These are phyloP conservation scores for Coniosporium tulheliwenetii DNA, from an alignment of 2,329 filamentous ascomycete species.

Conservation along the genomic window DNA sequence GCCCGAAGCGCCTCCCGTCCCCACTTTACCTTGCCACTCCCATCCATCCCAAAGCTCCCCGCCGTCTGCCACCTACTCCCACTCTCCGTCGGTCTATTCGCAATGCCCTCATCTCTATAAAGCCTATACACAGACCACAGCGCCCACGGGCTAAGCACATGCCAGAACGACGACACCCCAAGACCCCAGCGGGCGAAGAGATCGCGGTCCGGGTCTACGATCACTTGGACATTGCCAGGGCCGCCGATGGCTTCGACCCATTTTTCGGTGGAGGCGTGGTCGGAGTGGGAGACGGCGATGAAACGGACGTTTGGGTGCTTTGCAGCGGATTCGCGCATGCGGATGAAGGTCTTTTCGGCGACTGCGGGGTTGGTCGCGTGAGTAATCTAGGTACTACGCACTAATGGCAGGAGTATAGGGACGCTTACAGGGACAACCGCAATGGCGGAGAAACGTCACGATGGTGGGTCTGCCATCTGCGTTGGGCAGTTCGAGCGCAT, in stretches of 20 bases:
- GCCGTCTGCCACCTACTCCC: constrained; percentile 54
- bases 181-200: constrained; percentile 53
- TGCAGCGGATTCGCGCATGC: constrained; percentile 13
- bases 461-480: constrained; percentile 38
- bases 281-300: constrained; percentile 20
- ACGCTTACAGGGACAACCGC: constrained; percentile 53
- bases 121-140: constrained; percentile 43
- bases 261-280: constrained; percentile 13
- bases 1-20: constrained; percentile 30
- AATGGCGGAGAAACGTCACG: constrained; percentile 55
- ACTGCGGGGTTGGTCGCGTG: constrained; percentile 26
- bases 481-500: constrained; percentile 36
- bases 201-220: constrained; percentile 44
- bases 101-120: constrained; percentile 47
- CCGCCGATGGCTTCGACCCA: constrained; percentile 26
- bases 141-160: constrained; percentile 44
- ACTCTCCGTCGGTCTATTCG: constrained; percentile 48
- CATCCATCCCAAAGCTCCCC: constrained; percentile 48
- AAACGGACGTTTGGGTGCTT: constrained; percentile 13
- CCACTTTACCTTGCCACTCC: constrained; percentile 37
- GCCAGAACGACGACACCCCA: constrained; percentile 43
- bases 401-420: neutral
- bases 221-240: constrained; percentile 39
- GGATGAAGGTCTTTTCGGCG: constrained; percentile 47
- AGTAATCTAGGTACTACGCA: neutral